These are phyloP conservation scores for Auriscalpium microsporum DNA, from an alignment of 768 basidiomycete species.

Conservation along the genomic window DNA sequence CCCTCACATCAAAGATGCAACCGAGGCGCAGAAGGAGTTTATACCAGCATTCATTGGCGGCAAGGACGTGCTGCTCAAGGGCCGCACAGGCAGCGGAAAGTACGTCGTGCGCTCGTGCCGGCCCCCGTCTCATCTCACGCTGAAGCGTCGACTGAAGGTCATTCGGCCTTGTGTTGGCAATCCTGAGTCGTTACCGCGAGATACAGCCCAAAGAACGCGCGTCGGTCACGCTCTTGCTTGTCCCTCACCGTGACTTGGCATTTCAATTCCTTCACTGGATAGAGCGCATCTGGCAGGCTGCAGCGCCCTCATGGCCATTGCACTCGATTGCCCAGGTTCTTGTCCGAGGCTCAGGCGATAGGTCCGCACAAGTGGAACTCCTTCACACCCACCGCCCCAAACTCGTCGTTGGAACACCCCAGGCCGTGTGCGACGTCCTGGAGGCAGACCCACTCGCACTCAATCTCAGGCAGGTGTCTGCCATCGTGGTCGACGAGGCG, in stretches of 20 bases:
- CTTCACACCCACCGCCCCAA: conserved; percentile 36
- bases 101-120: conserved; percentile 26
- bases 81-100: conserved; percentile 77
- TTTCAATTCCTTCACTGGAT: conserved; percentile 10
- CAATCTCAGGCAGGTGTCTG: conserved; percentile 38
- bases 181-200: conserved; percentile 47
- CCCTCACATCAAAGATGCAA: conserved; percentile 50
- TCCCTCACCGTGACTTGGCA: conserved; percentile 10
- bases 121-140: neutral
- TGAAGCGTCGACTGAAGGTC: conserved; percentile 39
- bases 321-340: conserved; percentile 49
- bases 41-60: conserved; percentile 51
- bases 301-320: conserved; percentile 19
- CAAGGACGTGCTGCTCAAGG: conserved; percentile 58
- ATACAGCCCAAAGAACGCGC: conserved; percentile 2
- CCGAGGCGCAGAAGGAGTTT: conserved; percentile 48
- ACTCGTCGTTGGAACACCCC: conserved; percentile 66
- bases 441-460: conserved; percentile 35
- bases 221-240: conserved; percentile 5
- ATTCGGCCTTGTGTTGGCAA: conserved; percentile 58
- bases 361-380: conserved; percentile 28
- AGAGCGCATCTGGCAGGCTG: neutral
- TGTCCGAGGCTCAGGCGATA: conserved; percentile 39
- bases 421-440: conserved; percentile 53
- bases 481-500: conserved; percentile 67